Evolutionary conservation across 1,139 yeast genomes (phyloP), one percentile per base, ranked within the genome.

Genomic region (Yamadazyma dushanensis): DNA sequence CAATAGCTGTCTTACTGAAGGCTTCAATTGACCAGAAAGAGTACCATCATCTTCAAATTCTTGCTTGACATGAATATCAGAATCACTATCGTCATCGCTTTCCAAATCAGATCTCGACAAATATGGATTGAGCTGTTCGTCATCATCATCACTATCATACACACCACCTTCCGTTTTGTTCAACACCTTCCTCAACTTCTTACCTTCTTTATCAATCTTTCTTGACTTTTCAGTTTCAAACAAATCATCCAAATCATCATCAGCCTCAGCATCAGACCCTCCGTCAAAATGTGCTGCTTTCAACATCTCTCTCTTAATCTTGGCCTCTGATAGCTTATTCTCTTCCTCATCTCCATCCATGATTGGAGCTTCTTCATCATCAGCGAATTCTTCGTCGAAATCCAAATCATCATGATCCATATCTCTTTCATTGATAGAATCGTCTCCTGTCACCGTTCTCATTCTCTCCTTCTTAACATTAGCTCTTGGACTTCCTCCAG

Each of bases 311-410:
- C 78, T 83, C 61, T 90, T 92, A 56, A 92, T 83, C 52, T 89
- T 83, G 46, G 77, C 78, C 58, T 92, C 97, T 26, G 90, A 85
- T 48, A 89, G 85, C 57, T 85, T 89, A 56, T 88, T 86, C 55
- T 92, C 98, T 53, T 88, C 95, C 55, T 92, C 98, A 39, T 90
- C 89, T 34, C 97, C 97, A 54, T 92, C 98, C 76, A 92, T 81
- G 41, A 90, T 86, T 19, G 98, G 98, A 1, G 97, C 97, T 59
- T 92, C 98, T 63, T 92, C 98, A 59, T 92, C 98, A 60, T 92
- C 98, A 16, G 95, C 97, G 62, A 92, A 92, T 57, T 90, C 97
- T 57, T 92, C 98, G 48, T 92, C 97, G 53, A 76, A 94, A 64
- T 92, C 98, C 49, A 90, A 66, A 55, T 90, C 97, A 48, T 90